Percentiles rank a stretch among this genome's conserved stretches.
Evolutionary conservation across 495 filamentous ascomycete species (phyloP).

Genomic region (Penicillium salamii): DNA sequence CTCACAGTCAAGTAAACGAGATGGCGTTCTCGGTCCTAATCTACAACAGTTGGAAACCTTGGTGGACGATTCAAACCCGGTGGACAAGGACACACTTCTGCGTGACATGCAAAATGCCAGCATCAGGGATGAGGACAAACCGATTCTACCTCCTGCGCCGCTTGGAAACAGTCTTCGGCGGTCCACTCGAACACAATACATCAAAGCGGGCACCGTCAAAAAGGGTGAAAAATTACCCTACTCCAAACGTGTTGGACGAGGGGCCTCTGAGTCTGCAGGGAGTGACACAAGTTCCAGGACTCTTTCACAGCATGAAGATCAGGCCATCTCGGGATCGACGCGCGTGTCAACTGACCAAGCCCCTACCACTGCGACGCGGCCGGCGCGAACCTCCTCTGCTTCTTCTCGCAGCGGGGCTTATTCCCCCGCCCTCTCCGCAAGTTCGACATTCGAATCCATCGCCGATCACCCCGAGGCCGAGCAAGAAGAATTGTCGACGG

Average conservation of each 20-base stretch:
- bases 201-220: constrained; percentile 73
- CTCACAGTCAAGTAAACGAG: constrained; percentile 54
- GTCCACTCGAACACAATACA: constrained; percentile 89
- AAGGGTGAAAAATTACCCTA: constrained; percentile 75
- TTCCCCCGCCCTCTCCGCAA: constrained; percentile 16
- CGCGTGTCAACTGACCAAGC: constrained; percentile 77
- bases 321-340: constrained; percentile 54
- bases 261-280: constrained; percentile 51
- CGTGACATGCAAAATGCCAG: constrained; percentile 45
- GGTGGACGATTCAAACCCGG: constrained; percentile 74
- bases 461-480: constrained; percentile 27
- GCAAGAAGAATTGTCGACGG: constrained; percentile 10
- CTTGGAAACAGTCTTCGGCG: constrained; percentile 77
- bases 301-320: constrained; percentile 35
- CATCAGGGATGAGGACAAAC: constrained; percentile 71
- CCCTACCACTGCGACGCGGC: constrained; percentile 31
- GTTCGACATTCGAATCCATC: constrained; percentile 28
- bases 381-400: constrained; percentile 27
- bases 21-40: constrained; percentile 55
- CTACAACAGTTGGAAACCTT: constrained; percentile 71
- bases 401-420: constrained; percentile 22
- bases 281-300: constrained; percentile 48
- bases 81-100: constrained; percentile 36
- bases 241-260: constrained; percentile 66
- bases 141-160: constrained; percentile 73